Evolutionary conservation across 768 basidiomycete species (phyloP).

Genomic region (Tulasnella sp.): DNA sequence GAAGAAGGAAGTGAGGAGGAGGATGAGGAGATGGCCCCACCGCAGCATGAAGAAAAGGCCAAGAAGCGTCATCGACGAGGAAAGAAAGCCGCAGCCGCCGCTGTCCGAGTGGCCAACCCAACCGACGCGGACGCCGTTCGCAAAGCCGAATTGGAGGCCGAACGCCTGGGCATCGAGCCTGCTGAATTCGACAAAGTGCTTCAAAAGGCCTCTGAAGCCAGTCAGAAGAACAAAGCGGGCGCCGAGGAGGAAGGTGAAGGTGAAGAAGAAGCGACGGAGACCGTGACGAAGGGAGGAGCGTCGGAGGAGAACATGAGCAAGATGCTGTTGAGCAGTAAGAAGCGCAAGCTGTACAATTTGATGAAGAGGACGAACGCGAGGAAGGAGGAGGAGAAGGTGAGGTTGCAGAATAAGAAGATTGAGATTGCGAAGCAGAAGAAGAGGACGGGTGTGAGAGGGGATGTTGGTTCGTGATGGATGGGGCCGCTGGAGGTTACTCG

Average conservation of each 20-base stretch:
- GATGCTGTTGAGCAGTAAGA: constrained; percentile 96
- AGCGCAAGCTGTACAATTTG: constrained; percentile 86
- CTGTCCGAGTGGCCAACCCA: constrained; percentile 31
- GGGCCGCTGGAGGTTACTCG: no score
- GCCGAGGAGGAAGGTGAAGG: constrained; percentile 30
- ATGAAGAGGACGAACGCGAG: constrained; percentile 82
- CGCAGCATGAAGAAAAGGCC: constrained; percentile 27
- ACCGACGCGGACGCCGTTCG: constrained; percentile 63
- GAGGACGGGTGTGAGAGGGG: background rate
- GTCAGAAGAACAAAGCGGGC: background rate
- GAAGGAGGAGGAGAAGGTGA: constrained; percentile 61
- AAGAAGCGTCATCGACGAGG: constrained; percentile 29
- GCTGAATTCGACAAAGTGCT: constrained; percentile 71
- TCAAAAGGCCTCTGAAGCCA: constrained; percentile 39
- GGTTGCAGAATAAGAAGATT: constrained; percentile 50
- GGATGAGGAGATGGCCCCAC: constrained; percentile 31
- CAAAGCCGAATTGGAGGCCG: constrained; percentile 86
- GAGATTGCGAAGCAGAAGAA: constrained; percentile 48
- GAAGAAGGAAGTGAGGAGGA: constrained; percentile 31
- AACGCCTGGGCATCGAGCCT: constrained; percentile 76
- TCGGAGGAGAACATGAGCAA: constrained; percentile 83
- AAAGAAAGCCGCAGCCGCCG: constrained; percentile 29
- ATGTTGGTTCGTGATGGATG: background rate
- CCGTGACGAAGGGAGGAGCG: constrained; percentile 24
- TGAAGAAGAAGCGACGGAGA: constrained; percentile 24